Evolutionary conservation across 208 protist species (phyloP).

Genomic region (Herpetomonas tarakana): DNA sequence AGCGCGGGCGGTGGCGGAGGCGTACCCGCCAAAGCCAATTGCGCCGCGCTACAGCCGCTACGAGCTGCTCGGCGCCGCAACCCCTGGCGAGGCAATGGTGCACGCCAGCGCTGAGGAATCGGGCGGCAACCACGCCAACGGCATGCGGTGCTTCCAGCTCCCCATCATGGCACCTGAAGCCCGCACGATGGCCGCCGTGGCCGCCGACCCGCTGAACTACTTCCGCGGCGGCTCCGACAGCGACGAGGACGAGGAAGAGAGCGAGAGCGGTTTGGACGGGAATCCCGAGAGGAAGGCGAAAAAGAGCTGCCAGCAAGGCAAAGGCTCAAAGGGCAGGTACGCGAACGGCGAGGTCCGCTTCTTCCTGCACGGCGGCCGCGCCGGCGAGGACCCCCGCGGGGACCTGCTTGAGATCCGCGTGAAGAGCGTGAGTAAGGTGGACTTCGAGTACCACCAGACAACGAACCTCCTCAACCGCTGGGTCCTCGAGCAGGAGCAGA

Average conservation of each 20-base stretch:
- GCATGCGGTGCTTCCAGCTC: constrained; percentile 19
- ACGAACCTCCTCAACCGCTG: constrained; percentile 1
- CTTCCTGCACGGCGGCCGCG: constrained; percentile 56
- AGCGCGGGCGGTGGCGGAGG: background rate
- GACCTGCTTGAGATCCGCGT: constrained; percentile 55
- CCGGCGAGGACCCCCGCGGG: constrained; percentile 37
- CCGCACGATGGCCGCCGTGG: constrained; percentile 64
- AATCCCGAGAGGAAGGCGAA: background rate
- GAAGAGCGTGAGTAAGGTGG: constrained; percentile 5
- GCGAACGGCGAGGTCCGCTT: constrained; percentile 24
- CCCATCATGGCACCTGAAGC: constrained; percentile 25
- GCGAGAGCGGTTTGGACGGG: background rate
- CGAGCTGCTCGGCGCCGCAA: background rate
- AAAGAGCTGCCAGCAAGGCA: too few species aligned
- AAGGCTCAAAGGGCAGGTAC: too few species aligned
- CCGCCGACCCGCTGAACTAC: constrained; percentile 27
- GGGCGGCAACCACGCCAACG: background rate
- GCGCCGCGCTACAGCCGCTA: background rate
- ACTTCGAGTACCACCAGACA: constrained; percentile 18
- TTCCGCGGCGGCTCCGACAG: background rate
- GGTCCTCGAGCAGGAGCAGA: background rate
- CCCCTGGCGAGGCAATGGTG: constrained; percentile 2
- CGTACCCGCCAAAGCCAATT: background rate
- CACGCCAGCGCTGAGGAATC: too few species aligned
- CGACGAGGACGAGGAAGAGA: background rate